These are phyloP conservation scores for Ammopiptanthus mongolicus DNA, from an alignment of 306 rosid species.

Conservation along the genomic window DNA sequence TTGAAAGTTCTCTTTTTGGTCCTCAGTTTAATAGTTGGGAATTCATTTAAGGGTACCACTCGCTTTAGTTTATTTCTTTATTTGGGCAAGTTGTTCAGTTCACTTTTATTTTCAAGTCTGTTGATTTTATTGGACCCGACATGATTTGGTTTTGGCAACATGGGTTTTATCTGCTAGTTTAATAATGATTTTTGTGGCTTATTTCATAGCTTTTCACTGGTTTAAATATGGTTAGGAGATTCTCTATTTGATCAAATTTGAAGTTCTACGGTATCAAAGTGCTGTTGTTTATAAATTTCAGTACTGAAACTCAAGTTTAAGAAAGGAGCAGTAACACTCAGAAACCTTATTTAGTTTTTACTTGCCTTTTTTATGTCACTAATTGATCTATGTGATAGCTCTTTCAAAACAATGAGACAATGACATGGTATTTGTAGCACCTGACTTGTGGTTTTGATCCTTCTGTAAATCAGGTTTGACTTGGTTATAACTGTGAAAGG, in stretches of 20 bases:
- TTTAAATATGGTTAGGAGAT: not conserved
- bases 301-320: not conserved
- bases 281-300: not conserved
- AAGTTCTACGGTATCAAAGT: slow-evolving; percentile 15
- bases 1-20: not conserved
- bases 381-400: not conserved
- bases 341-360: not conserved
- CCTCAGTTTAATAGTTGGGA: slow-evolving; percentile 1
- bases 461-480: slow-evolving; percentile 62
- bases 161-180: not conserved
- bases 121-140: not conserved
- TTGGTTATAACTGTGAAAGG: slow-evolving; percentile 82
- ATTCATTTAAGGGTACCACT: not conserved
- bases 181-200: not conserved
- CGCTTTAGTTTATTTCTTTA: slow-evolving; percentile 9
- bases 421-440: not conserved
- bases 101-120: not conserved
- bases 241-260: not conserved
- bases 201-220: not conserved
- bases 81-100: not conserved
- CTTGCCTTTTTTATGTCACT: not conserved
- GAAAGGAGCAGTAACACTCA: not conserved
- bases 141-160: not conserved
- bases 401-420: not conserved
- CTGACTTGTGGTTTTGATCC: slow-evolving; percentile 7